These are phyloP conservation scores for Rhizopogon vinicolor DNA, from an alignment of 768 basidiomycete species.

Conservation along the genomic window DNA sequence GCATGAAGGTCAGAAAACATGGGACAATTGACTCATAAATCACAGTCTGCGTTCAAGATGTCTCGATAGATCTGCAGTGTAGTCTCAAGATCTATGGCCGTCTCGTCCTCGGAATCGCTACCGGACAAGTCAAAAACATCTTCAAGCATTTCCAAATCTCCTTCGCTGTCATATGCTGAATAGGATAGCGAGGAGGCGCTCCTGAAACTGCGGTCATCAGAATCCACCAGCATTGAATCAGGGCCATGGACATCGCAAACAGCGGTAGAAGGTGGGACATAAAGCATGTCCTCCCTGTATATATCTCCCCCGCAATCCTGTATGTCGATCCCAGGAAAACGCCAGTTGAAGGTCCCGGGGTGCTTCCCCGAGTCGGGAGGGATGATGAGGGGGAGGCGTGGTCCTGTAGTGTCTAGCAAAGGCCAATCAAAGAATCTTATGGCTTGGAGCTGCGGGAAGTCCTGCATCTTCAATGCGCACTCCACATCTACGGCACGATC, in stretches of 20 bases:
- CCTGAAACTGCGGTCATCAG: background rate
- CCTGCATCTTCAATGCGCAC: background rate
- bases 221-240: background rate
- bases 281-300: constrained; percentile 2
- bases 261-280: background rate
- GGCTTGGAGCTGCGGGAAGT: constrained; percentile 1
- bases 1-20: too few species aligned
- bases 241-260: background rate
- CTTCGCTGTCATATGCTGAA: constrained; percentile 5
- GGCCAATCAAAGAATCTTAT: background rate
- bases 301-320: background rate
- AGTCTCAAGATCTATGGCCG: background rate
- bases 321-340: constrained; percentile 1
- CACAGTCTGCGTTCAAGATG: background rate
- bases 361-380: background rate
- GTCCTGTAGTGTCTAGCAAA: background rate
- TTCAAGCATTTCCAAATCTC: background rate
- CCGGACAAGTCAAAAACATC: background rate
- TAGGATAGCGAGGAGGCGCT: background rate
- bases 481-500: background rate
- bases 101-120: background rate
- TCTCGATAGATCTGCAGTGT: background rate
- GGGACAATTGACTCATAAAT: background rate
- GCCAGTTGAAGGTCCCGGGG: background rate
- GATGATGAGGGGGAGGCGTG: background rate